A percentile compares a stretch with the other conserved stretches of the same genome.
phyloP scores from a whole-genome alignment of 2,329 filamentous ascomycete genomes.

The Fusarium haematococcum region DNA sequence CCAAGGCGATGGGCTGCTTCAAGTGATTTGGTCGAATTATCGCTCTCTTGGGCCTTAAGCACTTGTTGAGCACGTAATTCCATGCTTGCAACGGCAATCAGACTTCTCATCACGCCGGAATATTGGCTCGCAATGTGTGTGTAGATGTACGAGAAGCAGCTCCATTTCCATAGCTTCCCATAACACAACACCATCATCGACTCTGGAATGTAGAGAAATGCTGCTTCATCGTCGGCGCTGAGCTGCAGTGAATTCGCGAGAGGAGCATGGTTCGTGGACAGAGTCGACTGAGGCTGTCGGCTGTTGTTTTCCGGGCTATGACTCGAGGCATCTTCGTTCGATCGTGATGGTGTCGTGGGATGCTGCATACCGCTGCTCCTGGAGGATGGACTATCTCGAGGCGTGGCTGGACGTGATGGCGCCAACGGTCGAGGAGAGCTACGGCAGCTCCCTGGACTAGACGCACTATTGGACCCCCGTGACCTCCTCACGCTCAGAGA shows the following conservation, averaged over 20 bases:
- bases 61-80: conserved; percentile 29
- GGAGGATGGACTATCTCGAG: not conserved
- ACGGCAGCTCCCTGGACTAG: not conserved
- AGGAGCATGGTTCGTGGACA: conserved; percentile 23
- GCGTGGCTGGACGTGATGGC: not conserved
- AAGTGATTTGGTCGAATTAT: not conserved
- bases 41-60: not conserved
- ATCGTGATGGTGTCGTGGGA: not conserved
- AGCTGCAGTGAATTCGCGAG: conserved; percentile 33
- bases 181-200: conserved; percentile 35
- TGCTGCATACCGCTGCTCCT: not conserved
- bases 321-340: not conserved
- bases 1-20: conserved; percentile 22
- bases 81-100: conserved; percentile 37
- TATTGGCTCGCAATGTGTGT: conserved; percentile 31
- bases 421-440: conserved; percentile 1
- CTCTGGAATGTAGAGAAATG: conserved; percentile 29
- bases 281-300: not conserved
- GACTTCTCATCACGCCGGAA: conserved; percentile 38
- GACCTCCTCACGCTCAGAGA: conserved; percentile 16
- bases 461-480: not conserved
- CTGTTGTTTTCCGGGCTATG: not conserved
- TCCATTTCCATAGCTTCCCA: conserved; percentile 39
- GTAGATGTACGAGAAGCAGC: conserved; percentile 39
- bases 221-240: conserved; percentile 18